Evolutionary conservation across 1,284 basidiomycete species (phyloP), one percentile per base, ranked within the genome.

Genomic region (Ustilago hordei): DNA sequence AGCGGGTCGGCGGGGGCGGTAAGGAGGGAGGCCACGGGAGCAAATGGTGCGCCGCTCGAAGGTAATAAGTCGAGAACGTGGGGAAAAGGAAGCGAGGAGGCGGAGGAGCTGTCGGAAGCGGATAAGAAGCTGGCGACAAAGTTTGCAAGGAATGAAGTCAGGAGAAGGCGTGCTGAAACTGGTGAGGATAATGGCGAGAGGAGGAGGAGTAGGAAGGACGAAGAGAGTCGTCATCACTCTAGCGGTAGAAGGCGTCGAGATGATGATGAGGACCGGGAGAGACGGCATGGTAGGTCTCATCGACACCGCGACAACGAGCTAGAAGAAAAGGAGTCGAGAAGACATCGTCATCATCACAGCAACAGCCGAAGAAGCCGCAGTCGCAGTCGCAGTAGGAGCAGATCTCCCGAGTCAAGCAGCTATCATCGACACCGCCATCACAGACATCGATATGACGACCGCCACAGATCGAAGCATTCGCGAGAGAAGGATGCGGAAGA

Each of bases 101-200:
- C 52, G 38, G 59, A 64, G 8, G 73, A 69, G 41, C 15, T 74
- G 13, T 62, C 66, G 23, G 69, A 41, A 34, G 81, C 56, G 69
- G 76, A 56, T 53, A 78, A 60, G 82, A 84, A 60, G 78, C 41
- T 71, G 7, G 81, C 81, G 3, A 73, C 64, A n/a, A 75, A 65
- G 50, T 61, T 72, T 31, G 82, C 82, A 0, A 68, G 56, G n/a
- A 63, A 80, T 35, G 68, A 70, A 52, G 68, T 75, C 15, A 55
- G 64, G 58, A 64, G 61, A 19, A 53, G 65, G 13, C 64, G 65
- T n/a, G 55, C 61, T n/a, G 67, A 63, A 15, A 59, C 58, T 60
- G 66, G 73, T 62, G 64, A 56, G 1, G 61, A 38, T n/a, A 36
- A 50, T 43, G 11, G 28, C 3, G 61, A 38, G 55, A 39, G 19